These are phyloP conservation scores for Vitis amurensis DNA, from an alignment of 164 flowering plant species.

Conservation along the genomic window DNA sequence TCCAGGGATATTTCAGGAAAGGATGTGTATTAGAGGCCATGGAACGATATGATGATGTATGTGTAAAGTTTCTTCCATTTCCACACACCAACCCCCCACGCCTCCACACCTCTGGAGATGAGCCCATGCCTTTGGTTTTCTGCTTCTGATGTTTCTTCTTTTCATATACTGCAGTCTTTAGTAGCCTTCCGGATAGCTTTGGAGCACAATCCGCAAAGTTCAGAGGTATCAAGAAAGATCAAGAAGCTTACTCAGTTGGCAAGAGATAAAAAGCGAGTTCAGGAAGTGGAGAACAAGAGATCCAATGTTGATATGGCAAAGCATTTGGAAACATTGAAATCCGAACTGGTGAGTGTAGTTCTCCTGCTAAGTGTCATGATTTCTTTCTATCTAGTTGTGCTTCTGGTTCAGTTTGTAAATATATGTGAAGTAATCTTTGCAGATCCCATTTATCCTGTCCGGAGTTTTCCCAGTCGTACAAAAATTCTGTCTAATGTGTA, in stretches of 20 bases:
- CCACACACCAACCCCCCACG: neutral
- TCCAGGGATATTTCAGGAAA: slow-evolving; percentile 94
- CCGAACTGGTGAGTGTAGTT: slow-evolving; percentile 67
- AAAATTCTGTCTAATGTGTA: no score
- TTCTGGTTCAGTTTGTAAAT: neutral
- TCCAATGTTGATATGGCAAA: slow-evolving; percentile 72
- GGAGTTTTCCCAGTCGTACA: no score
- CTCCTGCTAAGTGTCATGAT: neutral
- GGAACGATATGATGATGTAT: slow-evolving; percentile 88
- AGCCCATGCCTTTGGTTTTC: neutral
- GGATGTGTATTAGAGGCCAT: slow-evolving; percentile 90
- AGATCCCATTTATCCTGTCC: no score
- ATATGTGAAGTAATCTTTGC: no score
- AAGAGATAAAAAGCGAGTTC: slow-evolving; percentile 66
- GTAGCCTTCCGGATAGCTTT: slow-evolving; percentile 72
- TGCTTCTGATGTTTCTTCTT: slow-evolving; percentile 9
- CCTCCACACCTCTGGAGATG: neutral
- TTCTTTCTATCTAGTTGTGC: neutral
- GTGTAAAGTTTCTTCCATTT: slow-evolving; percentile 3
- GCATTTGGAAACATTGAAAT: slow-evolving; percentile 64
- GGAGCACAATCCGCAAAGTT: slow-evolving; percentile 75
- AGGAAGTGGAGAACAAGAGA: slow-evolving; percentile 76
- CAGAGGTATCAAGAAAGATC: slow-evolving; percentile 87
- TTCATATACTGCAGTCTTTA: slow-evolving; percentile 55
- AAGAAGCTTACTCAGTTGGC: slow-evolving; percentile 73